Conservation (phyloP, 1,284 basidiomycete species). For the Inonotus hispidus region DNA sequence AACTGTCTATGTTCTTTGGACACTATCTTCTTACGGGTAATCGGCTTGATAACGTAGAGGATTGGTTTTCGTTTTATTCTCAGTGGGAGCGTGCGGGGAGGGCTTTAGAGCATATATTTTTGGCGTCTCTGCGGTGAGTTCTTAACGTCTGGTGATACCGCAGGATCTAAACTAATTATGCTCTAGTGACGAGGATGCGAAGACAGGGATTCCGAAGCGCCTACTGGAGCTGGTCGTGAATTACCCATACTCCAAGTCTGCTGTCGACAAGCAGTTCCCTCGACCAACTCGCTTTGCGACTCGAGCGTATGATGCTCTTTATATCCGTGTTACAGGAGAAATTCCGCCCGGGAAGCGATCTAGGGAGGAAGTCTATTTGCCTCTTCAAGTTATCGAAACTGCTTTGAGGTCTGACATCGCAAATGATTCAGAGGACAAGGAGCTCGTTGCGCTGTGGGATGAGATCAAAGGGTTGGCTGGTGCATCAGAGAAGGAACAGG, state of each 20-base stretch:
- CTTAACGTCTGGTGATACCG: constrained; percentile 4
- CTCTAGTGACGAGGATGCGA: constrained; percentile 51
- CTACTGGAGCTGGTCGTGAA: constrained; percentile 60
- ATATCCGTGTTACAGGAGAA: constrained; percentile 56
- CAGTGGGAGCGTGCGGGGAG: constrained; percentile 68
- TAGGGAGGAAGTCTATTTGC: constrained; percentile 42
- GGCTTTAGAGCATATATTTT: constrained; percentile 67
- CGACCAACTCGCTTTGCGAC: constrained; percentile 59
- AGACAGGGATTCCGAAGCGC: constrained; percentile 56
- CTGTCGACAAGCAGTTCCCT: constrained; percentile 39
- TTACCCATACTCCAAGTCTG: constrained; percentile 53
- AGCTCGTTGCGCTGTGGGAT: constrained; percentile 47
- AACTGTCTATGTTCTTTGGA: constrained; percentile 64
- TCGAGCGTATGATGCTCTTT: constrained; percentile 52
- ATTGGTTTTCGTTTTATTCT: constrained; percentile 58
- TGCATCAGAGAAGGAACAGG: constrained; percentile 24
- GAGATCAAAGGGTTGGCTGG: constrained; percentile 38
- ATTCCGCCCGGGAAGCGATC: constrained; percentile 29
- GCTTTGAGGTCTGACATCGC: constrained; percentile 46
- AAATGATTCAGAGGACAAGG: constrained; percentile 27
- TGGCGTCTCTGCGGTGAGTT: constrained; percentile 59
- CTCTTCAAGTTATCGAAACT: constrained; percentile 52
- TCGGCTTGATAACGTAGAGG: constrained; percentile 41
- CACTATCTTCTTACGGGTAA: constrained; percentile 58
- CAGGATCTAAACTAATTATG: constrained; percentile 5